Base-by-base conservation (phyloP, 768 basidiomycete genomes). In the Tylopilus balloui region DNA sequence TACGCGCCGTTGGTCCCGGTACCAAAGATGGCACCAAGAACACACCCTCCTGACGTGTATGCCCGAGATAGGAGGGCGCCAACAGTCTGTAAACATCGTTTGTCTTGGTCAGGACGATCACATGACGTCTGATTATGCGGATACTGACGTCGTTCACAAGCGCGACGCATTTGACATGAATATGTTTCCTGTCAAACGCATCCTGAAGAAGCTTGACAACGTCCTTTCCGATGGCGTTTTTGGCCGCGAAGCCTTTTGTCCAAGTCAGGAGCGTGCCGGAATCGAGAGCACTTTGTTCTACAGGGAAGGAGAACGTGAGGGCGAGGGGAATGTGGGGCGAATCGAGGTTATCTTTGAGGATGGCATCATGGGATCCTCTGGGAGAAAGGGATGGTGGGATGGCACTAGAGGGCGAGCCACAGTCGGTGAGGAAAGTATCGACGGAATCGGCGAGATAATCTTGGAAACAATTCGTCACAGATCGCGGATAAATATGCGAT, bases 1-100 rank as follows among this genome's bases (percentile, higher is more conserved):
- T 96, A 99, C 11, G 96, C 96, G 25, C 96, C 96, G 63, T 99
- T 99, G 6, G 96, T 98, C 15, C 96, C 96, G 0, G 96, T 99
- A 21, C 96, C 96, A 64, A 98, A 98, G 60, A 98, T 98, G 47
- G 86, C 86, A 40, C 86, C 88, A 28, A 94, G 79, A 14, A 92
- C 73, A 60, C 91, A 95, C 6, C 88, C 88, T 17, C 96, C 96
- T 4, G 83, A 80, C n/a, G 88, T 88, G 65, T 99, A 99, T 9
- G 93, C 88, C 39, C 92, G 80, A 11, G 94, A 94, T 24, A 99
- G 74, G 38, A 97, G 78, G 6, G 96, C 90, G 25, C 96, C 96
- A 20, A 97, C 95, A 19, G 96, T 99, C 93, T 96, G 45, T 6
- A 29, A 42, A 28, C 4, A 14, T 40, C 10, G 38, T 42, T 15